Percentiles rank a stretch among this genome's conserved stretches.
phyloP scores from a whole-genome alignment of 1,284 basidiomycete genomes.

The Schizopora paradoxa region DNA sequence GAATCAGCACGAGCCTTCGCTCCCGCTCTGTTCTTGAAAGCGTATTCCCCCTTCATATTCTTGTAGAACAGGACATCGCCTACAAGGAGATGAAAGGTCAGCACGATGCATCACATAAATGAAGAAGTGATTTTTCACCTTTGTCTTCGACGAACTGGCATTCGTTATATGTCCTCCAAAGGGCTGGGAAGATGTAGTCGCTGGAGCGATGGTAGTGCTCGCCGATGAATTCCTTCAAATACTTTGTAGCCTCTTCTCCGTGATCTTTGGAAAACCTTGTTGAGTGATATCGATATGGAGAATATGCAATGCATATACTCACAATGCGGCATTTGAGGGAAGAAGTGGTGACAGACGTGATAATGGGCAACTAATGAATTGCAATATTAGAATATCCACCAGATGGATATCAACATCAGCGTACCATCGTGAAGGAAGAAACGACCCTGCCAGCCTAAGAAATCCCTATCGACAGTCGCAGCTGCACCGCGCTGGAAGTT shows the following conservation, averaged over 20 bases:
- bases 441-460: constrained; percentile 45
- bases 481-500: constrained; percentile 62
- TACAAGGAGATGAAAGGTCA: constrained; percentile 25
- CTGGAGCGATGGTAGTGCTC: constrained; percentile 46
- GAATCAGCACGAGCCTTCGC: too few species aligned
- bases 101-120: not conserved
- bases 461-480: constrained; percentile 54
- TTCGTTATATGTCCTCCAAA: constrained; percentile 54
- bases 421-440: constrained; percentile 37
- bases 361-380: constrained; percentile 34
- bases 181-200: constrained; percentile 43
- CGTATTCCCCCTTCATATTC: constrained; percentile 45
- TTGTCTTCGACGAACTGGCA: constrained; percentile 71
- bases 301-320: constrained; percentile 12
- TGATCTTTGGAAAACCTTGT: constrained; percentile 32
- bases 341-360: constrained; percentile 37
- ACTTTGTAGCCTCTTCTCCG: constrained; percentile 44
- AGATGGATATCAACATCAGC: not conserved
- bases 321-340: constrained; percentile 32
- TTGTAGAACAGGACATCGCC: constrained; percentile 60
- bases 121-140: constrained; percentile 19
- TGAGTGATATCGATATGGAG: not conserved
- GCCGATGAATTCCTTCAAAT: constrained; percentile 48
- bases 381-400: not conserved
- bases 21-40: too few species aligned